Conservation (phyloP, 2,329 filamentous ascomycete species). For the Chaetomiaceae sp. region DNA sequence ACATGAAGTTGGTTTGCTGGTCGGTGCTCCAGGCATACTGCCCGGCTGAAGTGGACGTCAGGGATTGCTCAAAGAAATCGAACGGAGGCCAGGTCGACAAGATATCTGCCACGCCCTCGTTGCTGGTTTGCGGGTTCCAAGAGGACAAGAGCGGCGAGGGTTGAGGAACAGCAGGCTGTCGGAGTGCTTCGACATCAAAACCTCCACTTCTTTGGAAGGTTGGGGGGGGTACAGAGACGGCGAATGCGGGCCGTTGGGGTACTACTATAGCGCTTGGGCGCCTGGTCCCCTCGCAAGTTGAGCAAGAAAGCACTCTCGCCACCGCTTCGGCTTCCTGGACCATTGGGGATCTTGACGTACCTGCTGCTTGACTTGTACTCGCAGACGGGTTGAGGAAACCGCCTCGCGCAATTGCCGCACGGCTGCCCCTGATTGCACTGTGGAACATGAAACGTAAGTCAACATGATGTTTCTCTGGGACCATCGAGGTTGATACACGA, state of each 20-base stretch:
- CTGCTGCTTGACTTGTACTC: constrained; percentile 37
- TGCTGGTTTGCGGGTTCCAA: constrained; percentile 15
- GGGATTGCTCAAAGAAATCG: constrained; percentile 22
- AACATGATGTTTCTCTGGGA: neutral
- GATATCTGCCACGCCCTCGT: constrained; percentile 12
- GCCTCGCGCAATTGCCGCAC: constrained; percentile 48
- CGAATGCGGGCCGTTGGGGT: constrained; percentile 25
- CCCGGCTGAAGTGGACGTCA: constrained; percentile 1
- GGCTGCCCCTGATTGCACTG: constrained; percentile 52
- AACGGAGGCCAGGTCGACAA: constrained; percentile 25
- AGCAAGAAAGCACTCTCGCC: constrained; percentile 3
- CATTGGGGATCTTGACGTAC: constrained; percentile 12
- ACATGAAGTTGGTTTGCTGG: constrained; percentile 11
- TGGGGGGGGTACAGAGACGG: constrained; percentile 24
- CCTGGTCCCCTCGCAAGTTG: constrained; percentile 14
- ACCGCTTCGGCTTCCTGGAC: neutral
- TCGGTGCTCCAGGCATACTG: constrained; percentile 23
- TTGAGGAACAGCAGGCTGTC: constrained; percentile 6
- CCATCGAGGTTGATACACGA: neutral
- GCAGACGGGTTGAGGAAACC: constrained; percentile 48
- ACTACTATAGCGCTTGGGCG: constrained; percentile 18
- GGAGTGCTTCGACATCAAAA: constrained; percentile 17
- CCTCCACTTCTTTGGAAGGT: constrained; percentile 1
- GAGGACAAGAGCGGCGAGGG: constrained; percentile 9
- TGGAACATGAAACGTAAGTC: neutral